A percentile compares a stretch with the other conserved stretches of the same genome.
These are phyloP conservation scores for Paraphoma chrysanthemicola DNA, from an alignment of 2,329 filamentous ascomycete genomes.

Conservation along the genomic window DNA sequence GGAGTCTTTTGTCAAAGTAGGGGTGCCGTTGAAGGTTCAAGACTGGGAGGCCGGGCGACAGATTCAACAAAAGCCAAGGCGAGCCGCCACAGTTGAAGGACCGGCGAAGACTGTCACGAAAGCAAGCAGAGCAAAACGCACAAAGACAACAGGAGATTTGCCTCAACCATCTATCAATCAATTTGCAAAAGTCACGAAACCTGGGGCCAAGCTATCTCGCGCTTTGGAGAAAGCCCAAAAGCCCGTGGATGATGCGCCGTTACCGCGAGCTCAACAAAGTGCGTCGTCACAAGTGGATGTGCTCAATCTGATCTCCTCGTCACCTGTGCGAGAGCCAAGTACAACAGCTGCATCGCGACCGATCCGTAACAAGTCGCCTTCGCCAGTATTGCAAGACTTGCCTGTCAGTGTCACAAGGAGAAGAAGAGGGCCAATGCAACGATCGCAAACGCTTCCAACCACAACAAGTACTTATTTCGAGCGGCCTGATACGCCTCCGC, in stretches of 20 bases:
- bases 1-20: conserved; percentile 67
- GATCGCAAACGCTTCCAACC: conserved; percentile 40
- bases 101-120: conserved; percentile 26
- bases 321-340: conserved; percentile 22
- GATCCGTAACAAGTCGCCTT: conserved; percentile 20
- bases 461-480: conserved; percentile 11
- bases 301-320: conserved; percentile 39
- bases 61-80: conserved; percentile 28
- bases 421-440: conserved; percentile 39
- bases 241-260: not conserved
- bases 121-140: conserved; percentile 26
- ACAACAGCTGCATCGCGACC: conserved; percentile 1
- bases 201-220: conserved; percentile 29
- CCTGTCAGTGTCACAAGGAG: conserved; percentile 41
- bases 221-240: conserved; percentile 28
- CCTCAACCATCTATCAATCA: conserved; percentile 32
- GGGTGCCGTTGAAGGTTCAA: conserved; percentile 69
- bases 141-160: conserved; percentile 25
- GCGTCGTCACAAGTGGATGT: conserved; percentile 9
- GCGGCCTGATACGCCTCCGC: conserved; percentile 26
- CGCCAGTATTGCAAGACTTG: conserved; percentile 28
- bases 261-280: conserved; percentile 3
- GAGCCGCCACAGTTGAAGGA: conserved; percentile 27
- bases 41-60: conserved; percentile 63
- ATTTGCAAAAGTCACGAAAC: conserved; percentile 47